Base-by-base conservation (phyloP, 345 rosid genomes). In the Dovyalis caffra region DNA sequence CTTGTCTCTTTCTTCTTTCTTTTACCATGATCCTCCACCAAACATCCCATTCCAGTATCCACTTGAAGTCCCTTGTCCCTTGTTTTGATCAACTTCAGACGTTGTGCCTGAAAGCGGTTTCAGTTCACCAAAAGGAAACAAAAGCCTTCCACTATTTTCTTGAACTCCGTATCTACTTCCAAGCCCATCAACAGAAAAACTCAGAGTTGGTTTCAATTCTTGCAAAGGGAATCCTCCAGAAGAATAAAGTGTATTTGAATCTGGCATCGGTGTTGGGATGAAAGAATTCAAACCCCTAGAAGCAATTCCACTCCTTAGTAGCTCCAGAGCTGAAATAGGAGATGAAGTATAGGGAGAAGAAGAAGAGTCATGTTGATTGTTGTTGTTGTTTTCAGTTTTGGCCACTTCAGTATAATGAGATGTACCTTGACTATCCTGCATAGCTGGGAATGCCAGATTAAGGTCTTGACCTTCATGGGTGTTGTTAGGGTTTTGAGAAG, bases 111-210 rank as follows among this genome's bases (percentile, higher is more conserved):
- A 58, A 70, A 80, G 75, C 21, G 80, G 79, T 51, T 78, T 85
- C 80, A 78, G 33, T 8, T 85, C 90, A 38, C 80, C 88, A 57
- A 85, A 81, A 35, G 90, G 90, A 32, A 83, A 85, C 43, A 85
- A 81, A 68, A 78, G 64, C 75, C 83, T 82, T 68, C 88, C 88
- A 21, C 58, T 78, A 78, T 76, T 84, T 35, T 85, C 88, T 64
- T 81, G 84, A 38, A 67, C 74, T 10, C 80, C 82, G 35, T 80
- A 69, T 67, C 86, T 77, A 51, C 66, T 81, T 53, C 76, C 87
- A 64, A 78, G 76, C 68, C 85, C 88, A 73, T 87, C 88, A 28
- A 85, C 72, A 1, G 86, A 68, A 64, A 87, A 87, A 76, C 76
- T 74, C 21, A 87, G 77, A n/a, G 69, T 79, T 72, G 87, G 87